Percentiles rank a stretch among this genome's conserved stretches.
These are phyloP conservation scores for Pugionium cornutum DNA, from an alignment of 345 rosid genomes.

Conservation along the genomic window DNA sequence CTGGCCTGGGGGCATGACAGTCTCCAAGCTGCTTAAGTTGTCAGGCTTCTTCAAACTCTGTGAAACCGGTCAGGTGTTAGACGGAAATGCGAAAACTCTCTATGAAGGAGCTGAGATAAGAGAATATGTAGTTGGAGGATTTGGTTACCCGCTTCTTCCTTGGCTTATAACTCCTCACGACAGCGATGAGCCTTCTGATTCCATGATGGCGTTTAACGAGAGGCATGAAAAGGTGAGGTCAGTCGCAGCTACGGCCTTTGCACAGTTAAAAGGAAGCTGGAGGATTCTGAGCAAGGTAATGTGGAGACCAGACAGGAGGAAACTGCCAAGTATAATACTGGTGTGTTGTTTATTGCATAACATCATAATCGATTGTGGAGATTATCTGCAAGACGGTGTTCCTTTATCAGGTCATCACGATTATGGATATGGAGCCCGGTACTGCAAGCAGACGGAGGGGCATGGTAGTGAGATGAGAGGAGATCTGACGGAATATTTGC, in stretches of 20 bases:
- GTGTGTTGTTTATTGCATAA: constrained; percentile 89
- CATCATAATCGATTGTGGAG: constrained; percentile 75
- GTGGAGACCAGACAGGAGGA: constrained; percentile 97
- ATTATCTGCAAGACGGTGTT: constrained; percentile 65
- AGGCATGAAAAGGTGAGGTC: constrained; percentile 64
- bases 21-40: constrained; percentile 62
- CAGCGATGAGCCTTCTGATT: constrained; percentile 39
- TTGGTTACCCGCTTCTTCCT: constrained; percentile 74
- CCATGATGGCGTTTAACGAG: constrained; percentile 49
- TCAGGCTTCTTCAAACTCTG: constrained; percentile 80
- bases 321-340: constrained; percentile 81
- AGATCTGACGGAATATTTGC: constrained; percentile 56
- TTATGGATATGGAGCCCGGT: constrained; percentile 61
- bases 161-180: constrained; percentile 87
- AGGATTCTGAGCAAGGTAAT: constrained; percentile 87
- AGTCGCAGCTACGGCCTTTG: constrained; percentile 69
- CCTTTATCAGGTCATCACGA: constrained; percentile 74
- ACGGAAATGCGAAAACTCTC: constrained; percentile 52
- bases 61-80: constrained; percentile 60
- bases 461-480: constrained; percentile 57
- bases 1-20: constrained; percentile 91
- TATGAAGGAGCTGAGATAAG: constrained; percentile 47
- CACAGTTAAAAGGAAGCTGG: constrained; percentile 88
- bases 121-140: constrained; percentile 84
- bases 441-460: constrained; percentile 64